phyloP scores from a whole-genome alignment of 352 stramenopile species.

The Labyrinthula sp. region DNA sequence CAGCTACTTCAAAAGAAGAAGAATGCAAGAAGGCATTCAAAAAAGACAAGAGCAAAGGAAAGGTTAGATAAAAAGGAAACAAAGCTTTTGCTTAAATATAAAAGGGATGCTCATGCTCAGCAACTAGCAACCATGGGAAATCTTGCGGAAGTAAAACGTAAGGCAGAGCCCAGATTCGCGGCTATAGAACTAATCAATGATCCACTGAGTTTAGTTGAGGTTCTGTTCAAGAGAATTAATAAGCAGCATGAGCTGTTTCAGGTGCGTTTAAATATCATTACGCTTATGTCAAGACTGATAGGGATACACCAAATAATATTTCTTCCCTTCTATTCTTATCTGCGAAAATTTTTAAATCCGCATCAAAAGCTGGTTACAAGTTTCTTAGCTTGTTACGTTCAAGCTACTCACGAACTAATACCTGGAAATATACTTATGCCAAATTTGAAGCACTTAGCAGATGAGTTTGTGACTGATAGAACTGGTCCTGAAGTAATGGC shows the following conservation, averaged over 20 bases:
- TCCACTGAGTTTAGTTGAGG: constrained; percentile 73
- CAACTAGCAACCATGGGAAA: constrained; percentile 4
- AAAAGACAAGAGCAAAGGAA: constrained; percentile 75
- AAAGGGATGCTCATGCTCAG: background rate
- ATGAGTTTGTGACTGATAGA: constrained; percentile 89
- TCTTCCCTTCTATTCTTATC: constrained; percentile 78
- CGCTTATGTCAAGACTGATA: constrained; percentile 84
- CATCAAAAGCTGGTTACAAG: constrained; percentile 60
- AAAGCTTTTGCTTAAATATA: constrained; percentile 57
- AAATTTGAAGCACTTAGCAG: constrained; percentile 82
- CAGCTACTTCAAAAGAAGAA: constrained; percentile 47
- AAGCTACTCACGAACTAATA: constrained; percentile 87
- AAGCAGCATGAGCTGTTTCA: constrained; percentile 65
- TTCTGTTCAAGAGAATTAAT: constrained; percentile 67
- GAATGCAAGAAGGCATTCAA: constrained; percentile 70
- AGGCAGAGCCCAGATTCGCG: constrained; percentile 52
- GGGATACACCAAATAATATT: constrained; percentile 91
- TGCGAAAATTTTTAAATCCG: constrained; percentile 68
- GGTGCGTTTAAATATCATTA: constrained; percentile 89
- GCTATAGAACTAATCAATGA: constrained; percentile 92
- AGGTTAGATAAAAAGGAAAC: constrained; percentile 57
- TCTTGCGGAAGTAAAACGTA: constrained; percentile 2
- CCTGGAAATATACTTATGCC: constrained; percentile 82
- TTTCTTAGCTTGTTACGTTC: constrained; percentile 86
- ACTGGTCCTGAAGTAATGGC: constrained; percentile 49